Percentiles rank a stretch among this genome's conserved stretches.
Evolutionary conservation across 345 rosid genomes (phyloP).

Genomic region (Moricandia moricandioides): DNA sequence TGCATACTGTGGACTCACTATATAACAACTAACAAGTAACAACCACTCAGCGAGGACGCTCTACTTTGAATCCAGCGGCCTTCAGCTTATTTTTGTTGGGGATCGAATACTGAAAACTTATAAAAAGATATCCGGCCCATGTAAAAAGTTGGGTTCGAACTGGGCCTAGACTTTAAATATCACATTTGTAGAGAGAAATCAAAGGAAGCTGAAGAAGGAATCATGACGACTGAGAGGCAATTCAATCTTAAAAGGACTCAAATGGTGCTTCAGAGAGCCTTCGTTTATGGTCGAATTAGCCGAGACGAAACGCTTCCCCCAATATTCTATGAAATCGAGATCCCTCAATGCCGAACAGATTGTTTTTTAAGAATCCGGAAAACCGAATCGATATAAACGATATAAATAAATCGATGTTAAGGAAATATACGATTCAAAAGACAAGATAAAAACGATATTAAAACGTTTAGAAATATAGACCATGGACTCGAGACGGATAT

Average conservation of each 20-base stretch:
- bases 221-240: conserved; percentile 18
- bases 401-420: too few relatives aligned
- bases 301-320: conserved; percentile 14
- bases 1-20: too few relatives aligned
- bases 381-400: too few relatives aligned
- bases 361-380: neutral
- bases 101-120: neutral
- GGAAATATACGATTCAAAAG: too few relatives aligned
- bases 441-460: too few relatives aligned
- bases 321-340: conserved; percentile 15
- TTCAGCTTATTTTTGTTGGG: neutral
- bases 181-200: too few relatives aligned
- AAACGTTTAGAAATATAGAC: too few relatives aligned
- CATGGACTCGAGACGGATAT: too few relatives aligned
- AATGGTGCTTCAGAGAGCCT: conserved; percentile 28
- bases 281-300: neutral
- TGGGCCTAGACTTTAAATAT: conserved; percentile 5
- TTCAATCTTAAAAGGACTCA: conserved; percentile 1
- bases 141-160: neutral
- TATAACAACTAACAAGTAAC: too few relatives aligned
- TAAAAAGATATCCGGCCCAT: neutral
- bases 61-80: neutral
- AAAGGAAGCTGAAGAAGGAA: neutral
- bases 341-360: conserved; percentile 3
- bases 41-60: too few relatives aligned